phyloP scores from a whole-genome alignment of 2,329 filamentous ascomycete genomes.

The Microascus cirrosus region DNA sequence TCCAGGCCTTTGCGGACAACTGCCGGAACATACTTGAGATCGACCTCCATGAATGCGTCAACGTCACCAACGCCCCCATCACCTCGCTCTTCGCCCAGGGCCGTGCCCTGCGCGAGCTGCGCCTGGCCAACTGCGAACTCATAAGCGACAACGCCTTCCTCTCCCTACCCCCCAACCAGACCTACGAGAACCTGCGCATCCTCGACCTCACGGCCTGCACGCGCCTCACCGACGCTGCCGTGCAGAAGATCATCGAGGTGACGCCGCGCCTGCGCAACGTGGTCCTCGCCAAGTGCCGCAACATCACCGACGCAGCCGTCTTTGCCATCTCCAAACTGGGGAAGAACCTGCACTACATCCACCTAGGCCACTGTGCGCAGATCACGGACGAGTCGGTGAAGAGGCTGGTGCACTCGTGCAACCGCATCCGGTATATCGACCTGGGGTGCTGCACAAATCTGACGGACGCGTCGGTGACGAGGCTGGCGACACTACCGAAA shows the following conservation, averaged over 20 bases:
- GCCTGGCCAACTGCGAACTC: constrained; percentile 72
- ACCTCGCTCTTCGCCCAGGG: constrained; percentile 70
- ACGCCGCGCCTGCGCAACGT: constrained; percentile 86
- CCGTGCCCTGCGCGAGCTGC: constrained; percentile 77
- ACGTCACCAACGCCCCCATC: constrained; percentile 73
- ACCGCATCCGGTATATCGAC: constrained; percentile 93
- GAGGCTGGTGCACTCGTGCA: constrained; percentile 73
- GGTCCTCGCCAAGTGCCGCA: constrained; percentile 86
- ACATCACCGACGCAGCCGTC: constrained; percentile 84
- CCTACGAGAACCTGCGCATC: constrained; percentile 82
- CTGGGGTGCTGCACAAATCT: constrained; percentile 86
- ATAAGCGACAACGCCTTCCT: constrained; percentile 87
- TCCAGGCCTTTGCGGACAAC: constrained; percentile 75
- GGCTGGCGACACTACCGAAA: constrained; percentile 80
- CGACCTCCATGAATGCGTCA: constrained; percentile 76
- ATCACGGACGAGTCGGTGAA: constrained; percentile 87
- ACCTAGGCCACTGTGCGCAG: constrained; percentile 83
- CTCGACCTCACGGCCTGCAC: constrained; percentile 85
- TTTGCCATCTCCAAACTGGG: constrained; percentile 78
- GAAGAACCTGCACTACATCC: constrained; percentile 94
- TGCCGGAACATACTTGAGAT: constrained; percentile 94
- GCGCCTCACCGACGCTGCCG: constrained; percentile 72
- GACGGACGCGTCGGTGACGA: constrained; percentile 77
- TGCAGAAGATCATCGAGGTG: constrained; percentile 76
- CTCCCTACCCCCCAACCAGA: constrained; percentile 54